Evolutionary conservation across 2,329 filamentous ascomycete species (phyloP), one percentile per base, ranked within the genome.

Genomic region (Ophiocordyceps camponoti-rufipedis): DNA sequence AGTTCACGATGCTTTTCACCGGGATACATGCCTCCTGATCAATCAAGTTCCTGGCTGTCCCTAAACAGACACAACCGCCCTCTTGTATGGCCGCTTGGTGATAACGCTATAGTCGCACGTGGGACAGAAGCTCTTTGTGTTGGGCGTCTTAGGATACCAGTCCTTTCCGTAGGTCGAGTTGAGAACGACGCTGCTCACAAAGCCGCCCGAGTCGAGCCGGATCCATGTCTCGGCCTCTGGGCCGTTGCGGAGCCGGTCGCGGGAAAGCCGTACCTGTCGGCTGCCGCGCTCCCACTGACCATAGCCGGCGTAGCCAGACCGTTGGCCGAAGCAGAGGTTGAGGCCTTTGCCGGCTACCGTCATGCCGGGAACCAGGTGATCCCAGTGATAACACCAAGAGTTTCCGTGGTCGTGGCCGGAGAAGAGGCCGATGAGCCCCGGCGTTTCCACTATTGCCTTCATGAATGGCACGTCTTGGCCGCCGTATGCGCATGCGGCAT

Each of bases 231-330:
- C 66, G 0, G 75, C 58, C 35, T 66, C 65, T 18, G 61, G 51
- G 4, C 59, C 50, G 6, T 53, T 52, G 1, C 31, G 38, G 14
- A 75, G 53, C 19, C 57, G 57, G 1, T 61, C 55, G 39, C 71
- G 62, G 2, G 66, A 60, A 1, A 80, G 51, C 2, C 66, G 51
- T 12, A 82, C 60, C 51, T 80, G 72, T 1, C 77, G 64, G 5
- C 69, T 68, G 1, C 80, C 80, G 0, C 80, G 70, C 10, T 71
- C 69, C 73, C 74, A 82, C 42, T 66, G 65, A 0, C 78, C 76
- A 51, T 85, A 85, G 0, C 81, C 80, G 0, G 80, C 81, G 46
- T 84, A 84, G 0, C 81, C 80, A 0, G 75, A 71, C 51, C 80
- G 79, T 50, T 81, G 74, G 5, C 77, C 76, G 53, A 80, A 82